Conservation (phyloP, 1,284 basidiomycete genomes). For the Inonotus obliquus region DNA sequence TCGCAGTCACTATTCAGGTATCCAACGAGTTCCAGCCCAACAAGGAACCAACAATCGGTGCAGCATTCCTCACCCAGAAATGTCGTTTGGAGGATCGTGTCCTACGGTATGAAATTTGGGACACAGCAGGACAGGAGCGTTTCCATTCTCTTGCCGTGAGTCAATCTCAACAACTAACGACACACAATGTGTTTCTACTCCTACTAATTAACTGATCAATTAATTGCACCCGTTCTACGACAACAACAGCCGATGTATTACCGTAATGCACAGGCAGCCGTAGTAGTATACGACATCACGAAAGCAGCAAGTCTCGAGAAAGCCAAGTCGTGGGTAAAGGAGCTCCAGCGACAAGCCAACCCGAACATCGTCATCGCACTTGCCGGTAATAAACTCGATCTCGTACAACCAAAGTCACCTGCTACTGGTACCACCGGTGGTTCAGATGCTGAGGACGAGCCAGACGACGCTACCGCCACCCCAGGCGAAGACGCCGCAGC, state of each 20-base stretch:
- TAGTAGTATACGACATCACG: constrained; percentile 97
- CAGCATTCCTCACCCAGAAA: constrained; percentile 90
- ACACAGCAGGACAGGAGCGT: constrained; percentile 92
- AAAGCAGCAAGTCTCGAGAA: constrained; percentile 95
- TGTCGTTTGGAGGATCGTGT: constrained; percentile 89
- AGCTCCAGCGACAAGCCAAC: constrained; percentile 97
- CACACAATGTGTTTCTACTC: constrained; percentile 12
- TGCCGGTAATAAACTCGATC: constrained; percentile 93
- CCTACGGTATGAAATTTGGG: constrained; percentile 95
- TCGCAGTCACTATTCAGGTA: constrained; percentile 46
- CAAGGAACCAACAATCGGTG: constrained; percentile 98
- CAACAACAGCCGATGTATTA: constrained; percentile 94
- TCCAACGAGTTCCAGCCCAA: constrained; percentile 94
- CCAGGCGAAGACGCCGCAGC: constrained; percentile 66
- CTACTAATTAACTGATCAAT: background rate
- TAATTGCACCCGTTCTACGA: constrained; percentile 9
- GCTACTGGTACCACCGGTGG: constrained; percentile 32
- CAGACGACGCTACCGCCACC: constrained; percentile 83
- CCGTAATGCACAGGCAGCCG: constrained; percentile 96
- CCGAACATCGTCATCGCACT: constrained; percentile 99
- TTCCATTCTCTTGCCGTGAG: constrained; percentile 88
- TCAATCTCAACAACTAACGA: constrained; percentile 22
- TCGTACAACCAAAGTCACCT: constrained; percentile 68
- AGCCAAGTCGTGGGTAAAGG: constrained; percentile 99
- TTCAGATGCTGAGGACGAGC: constrained; percentile 67